A percentile compares a stretch with the other conserved stretches of the same genome.
These are phyloP conservation scores for Coemansia sp. DNA, from an alignment of 192 early-diverging fungal genomes.

Conservation along the genomic window DNA sequence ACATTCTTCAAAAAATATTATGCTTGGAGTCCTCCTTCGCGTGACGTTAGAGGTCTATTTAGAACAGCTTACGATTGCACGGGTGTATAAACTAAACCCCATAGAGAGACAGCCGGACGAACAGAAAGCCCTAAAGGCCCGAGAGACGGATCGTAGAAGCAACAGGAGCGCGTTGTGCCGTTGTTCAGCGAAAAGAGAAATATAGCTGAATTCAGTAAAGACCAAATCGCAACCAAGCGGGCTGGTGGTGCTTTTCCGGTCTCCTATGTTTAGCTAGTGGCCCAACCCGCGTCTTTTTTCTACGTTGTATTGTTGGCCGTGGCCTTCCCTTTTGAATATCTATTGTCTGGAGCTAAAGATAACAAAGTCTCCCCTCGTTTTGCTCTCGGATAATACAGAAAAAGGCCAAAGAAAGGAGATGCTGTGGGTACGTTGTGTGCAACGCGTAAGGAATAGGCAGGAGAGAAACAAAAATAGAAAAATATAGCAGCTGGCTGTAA, in stretches of 20 bases:
- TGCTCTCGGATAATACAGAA: not conserved
- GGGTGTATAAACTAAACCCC: not conserved
- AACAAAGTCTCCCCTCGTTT: not conserved
- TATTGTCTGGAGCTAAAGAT: not conserved
- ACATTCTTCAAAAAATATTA: not conserved
- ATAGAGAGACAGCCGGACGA: not conserved
- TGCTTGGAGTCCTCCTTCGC: slow-evolving; percentile 2
- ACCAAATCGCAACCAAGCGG: not conserved
- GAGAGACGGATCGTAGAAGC: not conserved
- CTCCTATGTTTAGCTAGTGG: not conserved
- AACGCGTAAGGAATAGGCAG: slow-evolving; percentile 1
- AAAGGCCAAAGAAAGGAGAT: not conserved
- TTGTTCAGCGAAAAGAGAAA: not conserved
- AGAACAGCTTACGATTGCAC: not conserved
- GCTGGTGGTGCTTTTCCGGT: not conserved
- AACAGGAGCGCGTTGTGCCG: slow-evolving; percentile 2
- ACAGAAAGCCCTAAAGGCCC: not conserved
- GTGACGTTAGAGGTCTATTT: not conserved
- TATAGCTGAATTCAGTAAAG: not conserved
- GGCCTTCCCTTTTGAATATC: not conserved
- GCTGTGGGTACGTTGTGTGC: not conserved
- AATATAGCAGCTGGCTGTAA: slow-evolving; percentile 2
- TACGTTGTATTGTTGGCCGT: not conserved
- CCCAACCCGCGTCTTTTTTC: not conserved
- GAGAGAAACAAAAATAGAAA: slow-evolving; percentile 8